phyloP scores from a whole-genome alignment of 495 filamentous ascomycete genomes.

The Xylona heveae region DNA sequence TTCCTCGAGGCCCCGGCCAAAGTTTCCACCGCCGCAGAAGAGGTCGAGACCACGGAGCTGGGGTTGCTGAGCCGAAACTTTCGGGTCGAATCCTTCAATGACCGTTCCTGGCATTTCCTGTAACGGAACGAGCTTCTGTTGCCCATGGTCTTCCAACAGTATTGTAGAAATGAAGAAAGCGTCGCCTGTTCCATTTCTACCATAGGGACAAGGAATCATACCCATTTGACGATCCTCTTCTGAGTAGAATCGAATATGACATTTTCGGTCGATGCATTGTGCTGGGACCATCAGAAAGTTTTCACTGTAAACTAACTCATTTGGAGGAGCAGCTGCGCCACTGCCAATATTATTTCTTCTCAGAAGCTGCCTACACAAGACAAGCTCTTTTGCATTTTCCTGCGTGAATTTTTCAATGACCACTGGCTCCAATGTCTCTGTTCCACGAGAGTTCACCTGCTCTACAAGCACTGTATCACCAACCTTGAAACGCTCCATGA shows the following conservation, averaged over 20 bases:
- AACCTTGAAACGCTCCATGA: slow-evolving; percentile 13
- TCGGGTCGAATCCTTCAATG: slow-evolving; percentile 34
- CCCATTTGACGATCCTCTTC: slow-evolving; percentile 12
- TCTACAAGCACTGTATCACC: slow-evolving; percentile 34
- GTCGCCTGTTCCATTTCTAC: slow-evolving; percentile 37
- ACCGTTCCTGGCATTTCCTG: slow-evolving; percentile 14
- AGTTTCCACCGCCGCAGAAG: slow-evolving; percentile 54
- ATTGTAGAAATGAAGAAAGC: slow-evolving; percentile 38
- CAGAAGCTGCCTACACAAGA: slow-evolving; percentile 25
- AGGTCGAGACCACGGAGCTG: slow-evolving; percentile 38
- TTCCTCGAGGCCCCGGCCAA: slow-evolving; percentile 55
- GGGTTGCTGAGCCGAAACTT: not conserved
- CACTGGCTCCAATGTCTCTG: slow-evolving; percentile 2
- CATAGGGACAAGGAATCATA: slow-evolving; percentile 37
- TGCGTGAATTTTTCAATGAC: not conserved
- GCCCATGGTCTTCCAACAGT: no score
- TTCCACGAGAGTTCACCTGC: no score
- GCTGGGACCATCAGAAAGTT: slow-evolving; percentile 17
- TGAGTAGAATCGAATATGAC: slow-evolving; percentile 33
- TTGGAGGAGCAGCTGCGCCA: slow-evolving; percentile 21
- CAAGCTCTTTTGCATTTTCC: slow-evolving; percentile 10
- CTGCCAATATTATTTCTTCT: slow-evolving; percentile 21
- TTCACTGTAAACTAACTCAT: slow-evolving; percentile 44
- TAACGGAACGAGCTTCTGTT: slow-evolving; percentile 4
- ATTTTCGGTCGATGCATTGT: slow-evolving; percentile 26